These are phyloP conservation scores for Chalciporus sp. DNA, from an alignment of 1,284 basidiomycete genomes.

Conservation along the genomic window DNA sequence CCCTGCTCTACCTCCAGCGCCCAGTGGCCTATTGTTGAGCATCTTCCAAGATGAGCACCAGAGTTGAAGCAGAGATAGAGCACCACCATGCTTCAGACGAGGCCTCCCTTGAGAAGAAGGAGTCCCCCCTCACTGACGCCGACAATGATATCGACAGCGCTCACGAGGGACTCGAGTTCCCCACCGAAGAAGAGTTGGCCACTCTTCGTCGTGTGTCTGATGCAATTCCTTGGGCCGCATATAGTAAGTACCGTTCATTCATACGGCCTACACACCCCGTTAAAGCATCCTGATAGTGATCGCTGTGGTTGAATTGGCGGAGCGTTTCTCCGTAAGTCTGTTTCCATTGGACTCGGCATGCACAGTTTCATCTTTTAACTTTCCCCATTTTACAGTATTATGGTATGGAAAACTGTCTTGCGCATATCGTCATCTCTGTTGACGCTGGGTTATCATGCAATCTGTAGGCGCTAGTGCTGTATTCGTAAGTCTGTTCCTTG, in stretches of 20 bases:
- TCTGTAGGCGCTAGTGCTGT: slow-evolving; percentile 66
- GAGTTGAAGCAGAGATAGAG: slow-evolving; percentile 1
- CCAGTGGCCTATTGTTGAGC: background rate
- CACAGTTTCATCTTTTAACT: slow-evolving; percentile 1
- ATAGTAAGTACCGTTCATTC: slow-evolving; percentile 46
- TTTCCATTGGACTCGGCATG: background rate
- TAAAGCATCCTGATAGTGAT: slow-evolving; percentile 51
- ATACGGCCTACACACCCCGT: slow-evolving; percentile 9
- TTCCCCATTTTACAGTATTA: slow-evolving; percentile 35
- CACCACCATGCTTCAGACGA: slow-evolving; percentile 2
- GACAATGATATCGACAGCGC: slow-evolving; percentile 41
- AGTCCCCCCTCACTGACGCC: background rate
- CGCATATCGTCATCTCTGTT: background rate
- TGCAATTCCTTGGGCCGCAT: slow-evolving; percentile 64
- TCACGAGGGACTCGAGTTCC: slow-evolving; percentile 63
- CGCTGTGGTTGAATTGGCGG: slow-evolving; percentile 70
- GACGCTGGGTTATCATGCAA: slow-evolving; percentile 20
- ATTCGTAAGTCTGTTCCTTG: slow-evolving; percentile 48
- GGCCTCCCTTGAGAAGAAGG: slow-evolving; percentile 21
- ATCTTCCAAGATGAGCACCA: slow-evolving; percentile 7
- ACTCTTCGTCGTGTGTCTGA: slow-evolving; percentile 68
- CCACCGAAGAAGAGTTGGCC: slow-evolving; percentile 66
- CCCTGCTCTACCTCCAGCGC: background rate
- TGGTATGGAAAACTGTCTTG: slow-evolving; percentile 27
- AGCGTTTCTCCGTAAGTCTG: slow-evolving; percentile 66